phyloP scores from a whole-genome alignment of 345 rosid genomes.

The Pelargonium nanum region DNA sequence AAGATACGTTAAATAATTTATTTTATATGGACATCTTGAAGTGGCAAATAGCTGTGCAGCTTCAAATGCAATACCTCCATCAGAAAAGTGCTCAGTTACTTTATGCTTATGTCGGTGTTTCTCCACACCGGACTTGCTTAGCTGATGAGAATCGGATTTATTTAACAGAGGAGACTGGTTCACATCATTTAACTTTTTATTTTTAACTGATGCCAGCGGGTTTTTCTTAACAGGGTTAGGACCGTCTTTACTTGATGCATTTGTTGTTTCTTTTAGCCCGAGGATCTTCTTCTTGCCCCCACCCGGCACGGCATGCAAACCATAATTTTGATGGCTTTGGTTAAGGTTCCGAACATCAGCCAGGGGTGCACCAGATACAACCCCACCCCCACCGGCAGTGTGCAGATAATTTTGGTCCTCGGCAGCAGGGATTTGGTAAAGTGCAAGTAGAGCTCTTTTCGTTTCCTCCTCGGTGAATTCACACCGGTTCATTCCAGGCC shows the following conservation, averaged over 20 bases:
- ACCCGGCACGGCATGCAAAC: constrained; percentile 15
- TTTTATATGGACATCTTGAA: neutral
- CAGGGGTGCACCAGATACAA: constrained; percentile 13
- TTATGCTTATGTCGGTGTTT: constrained; percentile 39
- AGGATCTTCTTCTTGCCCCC: constrained; percentile 52
- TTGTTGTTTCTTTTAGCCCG: constrained; percentile 34
- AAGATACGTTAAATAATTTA: constrained; percentile 9
- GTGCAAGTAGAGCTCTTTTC: constrained; percentile 45
- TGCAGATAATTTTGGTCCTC: constrained; percentile 34
- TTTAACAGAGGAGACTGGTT: constrained; percentile 26
- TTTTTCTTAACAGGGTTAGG: constrained; percentile 45
- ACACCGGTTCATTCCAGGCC: constrained; percentile 84
- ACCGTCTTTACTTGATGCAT: constrained; percentile 18
- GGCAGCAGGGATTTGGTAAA: constrained; percentile 30
- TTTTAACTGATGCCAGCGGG: constrained; percentile 23
- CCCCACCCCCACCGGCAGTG: constrained; percentile 23
- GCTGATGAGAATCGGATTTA: constrained; percentile 35
- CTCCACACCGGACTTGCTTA: constrained; percentile 30
- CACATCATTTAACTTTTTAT: constrained; percentile 34
- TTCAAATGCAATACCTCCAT: constrained; percentile 55
- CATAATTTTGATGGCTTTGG: constrained; percentile 18
- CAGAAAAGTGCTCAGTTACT: constrained; percentile 32
- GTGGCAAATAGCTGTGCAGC: constrained; percentile 8
- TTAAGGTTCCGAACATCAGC: constrained; percentile 20
- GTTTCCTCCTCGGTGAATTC: constrained; percentile 70